Conservation (phyloP, 2,329 filamentous ascomycete species). For the Cytospora chrysosperma region DNA sequence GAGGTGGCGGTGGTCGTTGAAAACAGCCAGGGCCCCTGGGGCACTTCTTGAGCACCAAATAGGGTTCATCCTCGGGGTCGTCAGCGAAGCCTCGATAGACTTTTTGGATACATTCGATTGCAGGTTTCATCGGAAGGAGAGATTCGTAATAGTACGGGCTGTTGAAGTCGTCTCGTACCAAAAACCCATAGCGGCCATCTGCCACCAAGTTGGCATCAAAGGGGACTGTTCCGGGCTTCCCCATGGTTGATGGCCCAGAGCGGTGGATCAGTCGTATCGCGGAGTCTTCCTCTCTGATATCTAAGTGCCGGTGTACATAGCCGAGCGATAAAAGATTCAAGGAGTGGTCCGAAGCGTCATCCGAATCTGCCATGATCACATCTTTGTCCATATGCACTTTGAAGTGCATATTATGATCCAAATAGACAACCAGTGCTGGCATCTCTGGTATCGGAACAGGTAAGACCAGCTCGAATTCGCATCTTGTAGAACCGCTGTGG, state of each 20-base stretch:
- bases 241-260: constrained; percentile 29
- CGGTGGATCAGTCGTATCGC: constrained; percentile 43
- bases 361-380: constrained; percentile 25
- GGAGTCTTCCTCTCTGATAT: constrained; percentile 39
- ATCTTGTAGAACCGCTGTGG: constrained; percentile 31
- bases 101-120: constrained; percentile 38
- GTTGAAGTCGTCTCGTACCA: constrained; percentile 41
- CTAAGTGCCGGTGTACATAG: constrained; percentile 47
- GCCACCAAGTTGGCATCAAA: constrained; percentile 32
- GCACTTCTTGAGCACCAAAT: constrained; percentile 49
- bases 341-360: constrained; percentile 42
- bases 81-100: constrained; percentile 38
- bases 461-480: constrained; percentile 44
- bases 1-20: constrained; percentile 36
- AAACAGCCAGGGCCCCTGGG: constrained; percentile 61
- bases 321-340: constrained; percentile 45
- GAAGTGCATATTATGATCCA: constrained; percentile 39
- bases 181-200: constrained; percentile 27
- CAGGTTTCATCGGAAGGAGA: constrained; percentile 46
- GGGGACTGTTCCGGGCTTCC: constrained; percentile 33
- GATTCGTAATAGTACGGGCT: constrained; percentile 43
- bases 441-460: constrained; percentile 43
- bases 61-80: constrained; percentile 45
- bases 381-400: constrained; percentile 34
- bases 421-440: constrained; percentile 40